phyloP scores from a whole-genome alignment of 495 filamentous ascomycete species.

The Cladorrhinum samala region DNA sequence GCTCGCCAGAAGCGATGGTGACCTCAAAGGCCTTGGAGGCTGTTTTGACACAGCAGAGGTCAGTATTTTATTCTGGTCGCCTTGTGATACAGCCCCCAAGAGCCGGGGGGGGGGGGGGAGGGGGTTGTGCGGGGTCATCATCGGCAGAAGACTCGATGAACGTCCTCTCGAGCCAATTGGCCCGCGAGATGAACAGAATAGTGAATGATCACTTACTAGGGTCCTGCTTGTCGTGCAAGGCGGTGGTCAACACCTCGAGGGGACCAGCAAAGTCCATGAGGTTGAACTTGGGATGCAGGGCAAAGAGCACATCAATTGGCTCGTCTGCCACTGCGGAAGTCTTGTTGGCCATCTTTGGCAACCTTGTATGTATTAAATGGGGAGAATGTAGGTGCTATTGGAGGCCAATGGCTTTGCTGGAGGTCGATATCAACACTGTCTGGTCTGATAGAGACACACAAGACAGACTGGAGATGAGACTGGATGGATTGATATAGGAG shows the following conservation, averaged over 20 bases:
- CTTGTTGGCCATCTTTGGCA: slow-evolving; percentile 44
- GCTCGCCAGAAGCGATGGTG: slow-evolving; percentile 54
- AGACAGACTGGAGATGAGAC: not conserved
- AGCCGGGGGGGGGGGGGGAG: not conserved
- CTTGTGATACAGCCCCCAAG: no score
- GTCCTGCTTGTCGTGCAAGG: slow-evolving; percentile 56
- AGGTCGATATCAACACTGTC: slow-evolving; percentile 7
- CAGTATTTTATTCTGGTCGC: no score
- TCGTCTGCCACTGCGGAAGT: slow-evolving; percentile 42
- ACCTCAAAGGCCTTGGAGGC: slow-evolving; percentile 58
- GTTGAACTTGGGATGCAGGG: slow-evolving; percentile 45
- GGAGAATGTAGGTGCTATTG: slow-evolving; percentile 8
- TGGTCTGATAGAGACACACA: slow-evolving; percentile 4
- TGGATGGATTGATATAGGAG: not conserved
- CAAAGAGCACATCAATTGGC: slow-evolving; percentile 46
- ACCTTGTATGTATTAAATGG: slow-evolving; percentile 7
- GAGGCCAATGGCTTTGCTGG: slow-evolving; percentile 7
- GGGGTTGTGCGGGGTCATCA: slow-evolving; percentile 5
- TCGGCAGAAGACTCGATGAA: not conserved
- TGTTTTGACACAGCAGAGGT: slow-evolving; percentile 20
- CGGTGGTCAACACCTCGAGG: slow-evolving; percentile 55
- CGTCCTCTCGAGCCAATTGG: not conserved
- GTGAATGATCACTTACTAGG: slow-evolving; percentile 43
- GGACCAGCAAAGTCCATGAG: slow-evolving; percentile 62
- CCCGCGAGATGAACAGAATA: not conserved